Evolutionary conservation across 2,329 filamentous ascomycete species (phyloP).

Genomic region (Emmonsiellopsis sp.): DNA sequence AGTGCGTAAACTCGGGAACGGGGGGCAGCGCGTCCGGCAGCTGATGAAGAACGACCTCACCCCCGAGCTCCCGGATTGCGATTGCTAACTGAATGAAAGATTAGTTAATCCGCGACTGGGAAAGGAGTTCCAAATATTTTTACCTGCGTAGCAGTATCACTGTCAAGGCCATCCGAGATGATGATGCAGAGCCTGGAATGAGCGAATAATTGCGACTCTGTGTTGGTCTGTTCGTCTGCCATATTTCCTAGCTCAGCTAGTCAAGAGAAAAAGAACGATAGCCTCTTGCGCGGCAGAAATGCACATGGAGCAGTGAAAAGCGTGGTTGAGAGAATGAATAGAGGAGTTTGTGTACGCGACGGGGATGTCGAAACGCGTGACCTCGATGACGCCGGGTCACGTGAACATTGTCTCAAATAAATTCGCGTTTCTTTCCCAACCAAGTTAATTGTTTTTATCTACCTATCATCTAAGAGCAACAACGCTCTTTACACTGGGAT

Average conservation of each 20-base stretch:
- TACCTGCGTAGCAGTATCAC: slow-evolving; percentile 35
- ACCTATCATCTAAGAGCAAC: neutral
- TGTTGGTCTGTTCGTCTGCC: slow-evolving; percentile 15
- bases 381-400: neutral
- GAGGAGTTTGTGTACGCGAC: neutral
- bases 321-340: neutral
- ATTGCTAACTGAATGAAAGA: slow-evolving; percentile 18
- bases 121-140: slow-evolving; percentile 6
- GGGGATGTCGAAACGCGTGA: neutral
- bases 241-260: slow-evolving; percentile 12
- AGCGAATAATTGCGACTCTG: slow-evolving; percentile 31
- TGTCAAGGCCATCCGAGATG: slow-evolving; percentile 30
- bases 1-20: slow-evolving; percentile 49
- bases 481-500: no score
- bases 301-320: no score
- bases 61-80: slow-evolving; percentile 41
- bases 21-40: slow-evolving; percentile 27
- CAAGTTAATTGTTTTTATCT: no score
- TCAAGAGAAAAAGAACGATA: neutral
- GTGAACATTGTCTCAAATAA: neutral
- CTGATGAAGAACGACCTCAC: slow-evolving; percentile 36
- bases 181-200: slow-evolving; percentile 40
- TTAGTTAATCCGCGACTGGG: slow-evolving; percentile 5
- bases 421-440: no score
- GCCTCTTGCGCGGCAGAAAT: no score